Conservation (phyloP, 768 basidiomycete genomes). For the Mycena pura region DNA sequence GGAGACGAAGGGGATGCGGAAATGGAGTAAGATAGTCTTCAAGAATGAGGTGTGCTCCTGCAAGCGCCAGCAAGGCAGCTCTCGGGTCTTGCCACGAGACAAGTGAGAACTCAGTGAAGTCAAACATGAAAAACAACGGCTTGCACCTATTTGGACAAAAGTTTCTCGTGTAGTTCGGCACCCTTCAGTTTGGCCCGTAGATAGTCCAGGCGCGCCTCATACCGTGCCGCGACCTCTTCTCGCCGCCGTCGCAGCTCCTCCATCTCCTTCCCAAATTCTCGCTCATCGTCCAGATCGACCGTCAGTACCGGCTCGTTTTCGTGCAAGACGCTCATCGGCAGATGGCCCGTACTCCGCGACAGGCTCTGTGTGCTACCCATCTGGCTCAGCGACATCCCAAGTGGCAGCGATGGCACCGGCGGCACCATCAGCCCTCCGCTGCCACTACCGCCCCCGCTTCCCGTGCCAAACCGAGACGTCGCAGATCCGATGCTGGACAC, state of each 20-base stretch:
- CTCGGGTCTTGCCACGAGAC: neutral
- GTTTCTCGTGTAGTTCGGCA: constrained; percentile 83
- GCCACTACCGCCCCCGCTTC: constrained; percentile 21
- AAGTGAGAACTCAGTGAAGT: neutral
- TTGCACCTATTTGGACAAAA: constrained; percentile 48
- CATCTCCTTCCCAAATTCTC: constrained; percentile 62
- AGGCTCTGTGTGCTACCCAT: constrained; percentile 48
- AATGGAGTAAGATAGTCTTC: too few species aligned
- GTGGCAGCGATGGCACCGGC: constrained; percentile 31
- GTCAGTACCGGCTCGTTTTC: constrained; percentile 51
- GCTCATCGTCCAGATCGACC: constrained; percentile 38
- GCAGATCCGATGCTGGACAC: constrained; percentile 66
- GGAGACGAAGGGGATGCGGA: too few species aligned
- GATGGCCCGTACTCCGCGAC: constrained; percentile 53
- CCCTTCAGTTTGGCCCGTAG: constrained; percentile 83
- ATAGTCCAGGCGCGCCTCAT: constrained; percentile 80
- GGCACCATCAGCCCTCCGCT: constrained; percentile 22
- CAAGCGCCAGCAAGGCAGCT: neutral
- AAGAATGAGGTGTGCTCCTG: too few species aligned
- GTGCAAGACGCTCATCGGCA: constrained; percentile 57
- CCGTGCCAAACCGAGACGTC: constrained; percentile 30
- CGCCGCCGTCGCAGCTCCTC: constrained; percentile 72
- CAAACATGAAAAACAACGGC: constrained; percentile 2
- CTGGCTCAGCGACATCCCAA: constrained; percentile 23
- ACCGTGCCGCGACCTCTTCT: constrained; percentile 73